Evolutionary conservation across 495 filamentous ascomycete genomes (phyloP), one percentile per base, ranked within the genome.

Genomic region (Trichodelitschia bisporula): DNA sequence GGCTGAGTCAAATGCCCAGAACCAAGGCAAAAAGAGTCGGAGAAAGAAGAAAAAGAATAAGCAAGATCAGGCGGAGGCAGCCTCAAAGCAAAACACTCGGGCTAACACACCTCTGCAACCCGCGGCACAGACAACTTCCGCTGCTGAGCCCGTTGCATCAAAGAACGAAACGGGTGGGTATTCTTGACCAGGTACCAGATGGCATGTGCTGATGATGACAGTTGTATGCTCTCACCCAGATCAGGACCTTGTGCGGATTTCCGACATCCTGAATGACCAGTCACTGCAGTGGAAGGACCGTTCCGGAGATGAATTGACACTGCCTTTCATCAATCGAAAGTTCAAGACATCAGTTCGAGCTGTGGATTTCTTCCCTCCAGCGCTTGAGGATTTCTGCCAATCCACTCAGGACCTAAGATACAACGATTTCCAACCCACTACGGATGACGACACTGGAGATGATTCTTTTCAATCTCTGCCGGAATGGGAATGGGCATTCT

Each of bases 341-440:
- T 89, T 79, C 41, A 61, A 57, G 11, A 54, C 63, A 11, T 47
- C 50, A 19, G 72, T 73, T 26, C 72, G 77, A 16, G 71, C 91
- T 1, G 58, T 92, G 11, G 77, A 91, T 45, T 93, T 79, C 51
- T 66, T 58, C 19, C 86, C 86, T 1, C 50, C 51, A 11, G 56
- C 57, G 2, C 48, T 97, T 6, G 65, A 70, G 36, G 67, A 90
- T 34, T 95, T 93, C 39, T 54, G 77, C 9, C 37, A 17, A 4
- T 30, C 30, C 15, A 18, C 36, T 33, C 49, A 49, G 19, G 32
- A 40, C 19, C 32, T 31, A 15, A 36, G 32, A 5, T 32, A 33
- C 13, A 36, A 36, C 24, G 19, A 40, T n/a, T 14, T 9, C 30
- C 23, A 21, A 19, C 36, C 33, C 5, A 18, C 18, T 8, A 39